These are phyloP conservation scores for Puccinia triticina DNA, from an alignment of 1,284 basidiomycete species.

Conservation along the genomic window DNA sequence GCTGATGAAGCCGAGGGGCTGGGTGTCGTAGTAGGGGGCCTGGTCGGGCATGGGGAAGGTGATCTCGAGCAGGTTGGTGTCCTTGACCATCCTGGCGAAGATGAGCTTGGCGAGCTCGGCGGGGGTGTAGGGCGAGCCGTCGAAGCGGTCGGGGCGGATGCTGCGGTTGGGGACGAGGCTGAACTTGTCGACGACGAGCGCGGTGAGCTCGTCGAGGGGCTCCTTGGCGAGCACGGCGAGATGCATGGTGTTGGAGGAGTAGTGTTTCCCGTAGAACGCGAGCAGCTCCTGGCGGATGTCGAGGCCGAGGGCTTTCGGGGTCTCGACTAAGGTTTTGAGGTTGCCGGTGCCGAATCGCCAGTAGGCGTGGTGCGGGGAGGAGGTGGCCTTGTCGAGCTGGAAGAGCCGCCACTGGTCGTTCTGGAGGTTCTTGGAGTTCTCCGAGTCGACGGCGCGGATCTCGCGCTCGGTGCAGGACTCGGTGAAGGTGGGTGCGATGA, in stretches of 20 bases:
- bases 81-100: conserved; percentile 86
- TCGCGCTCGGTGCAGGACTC: conserved; percentile 90
- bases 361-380: conserved; percentile 72
- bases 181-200: conserved; percentile 74
- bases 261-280: conserved; percentile 92
- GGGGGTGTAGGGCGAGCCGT: conserved; percentile 69
- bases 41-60: conserved; percentile 81
- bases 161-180: conserved; percentile 75
- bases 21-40: conserved; percentile 74
- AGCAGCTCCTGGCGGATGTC: conserved; percentile 88
- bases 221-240: conserved; percentile 88
- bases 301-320: conserved; percentile 67
- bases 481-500: conserved; percentile 87
- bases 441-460: conserved; percentile 94
- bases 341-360: conserved; percentile 94
- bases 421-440: conserved; percentile 98
- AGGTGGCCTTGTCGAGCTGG: conserved; percentile 90
- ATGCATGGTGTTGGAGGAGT: conserved; percentile 92
- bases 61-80: conserved; percentile 82
- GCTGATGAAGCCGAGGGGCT: conserved; percentile 76
- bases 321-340: conserved; percentile 75
- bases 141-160: conserved; percentile 69
- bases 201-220: conserved; percentile 75
- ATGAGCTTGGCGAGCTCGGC: conserved; percentile 69
- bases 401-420: conserved; percentile 94